A percentile compares a stretch with the other conserved stretches of the same genome.
Conservation (phyloP, 2,329 filamentous ascomycete species). For the Apiospora sp. region DNA sequence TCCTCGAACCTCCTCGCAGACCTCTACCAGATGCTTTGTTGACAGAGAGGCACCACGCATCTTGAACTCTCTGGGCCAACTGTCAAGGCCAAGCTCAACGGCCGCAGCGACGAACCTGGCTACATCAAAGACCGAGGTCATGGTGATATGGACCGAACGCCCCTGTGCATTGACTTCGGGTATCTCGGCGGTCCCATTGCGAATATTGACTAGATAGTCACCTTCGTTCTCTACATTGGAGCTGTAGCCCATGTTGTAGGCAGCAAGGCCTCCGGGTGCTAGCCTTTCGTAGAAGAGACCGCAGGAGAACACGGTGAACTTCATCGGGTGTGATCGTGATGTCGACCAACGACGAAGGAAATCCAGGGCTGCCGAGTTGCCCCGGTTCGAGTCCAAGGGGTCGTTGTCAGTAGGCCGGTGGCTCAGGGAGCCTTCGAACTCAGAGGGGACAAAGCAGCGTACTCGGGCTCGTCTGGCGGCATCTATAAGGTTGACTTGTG, state of each 20-base stretch:
- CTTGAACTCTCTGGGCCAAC: conserved; percentile 74
- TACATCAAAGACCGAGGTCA: conserved; percentile 76
- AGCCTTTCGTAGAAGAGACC: conserved; percentile 81
- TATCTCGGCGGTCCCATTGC: conserved; percentile 64
- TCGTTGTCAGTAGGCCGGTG: conserved; percentile 60
- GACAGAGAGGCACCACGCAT: conserved; percentile 73
- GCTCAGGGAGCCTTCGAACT: conserved; percentile 73
- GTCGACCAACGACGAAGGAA: conserved; percentile 57
- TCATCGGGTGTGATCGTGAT: conserved; percentile 59
- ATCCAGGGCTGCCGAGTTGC: conserved; percentile 62
- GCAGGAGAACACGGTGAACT: conserved; percentile 75
- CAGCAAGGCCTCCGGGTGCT: conserved; percentile 69
- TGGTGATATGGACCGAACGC: conserved; percentile 62
- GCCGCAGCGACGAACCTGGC: conserved; percentile 76
- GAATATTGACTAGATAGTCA: conserved; percentile 71
- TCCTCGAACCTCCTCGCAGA: conserved; percentile 58
- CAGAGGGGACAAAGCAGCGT: conserved; percentile 75
- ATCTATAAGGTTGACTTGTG: conserved; percentile 76
- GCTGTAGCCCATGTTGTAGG: conserved; percentile 65
- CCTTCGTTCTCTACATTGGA: conserved; percentile 64
- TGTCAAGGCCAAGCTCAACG: conserved; percentile 64
- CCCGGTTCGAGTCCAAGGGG: conserved; percentile 70
- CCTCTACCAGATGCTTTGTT: conserved; percentile 64
- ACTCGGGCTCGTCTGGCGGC: conserved; percentile 72
- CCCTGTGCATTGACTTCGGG: conserved; percentile 62